These are phyloP conservation scores for Podospora conica DNA, from an alignment of 495 filamentous ascomycete genomes.

Conservation along the genomic window DNA sequence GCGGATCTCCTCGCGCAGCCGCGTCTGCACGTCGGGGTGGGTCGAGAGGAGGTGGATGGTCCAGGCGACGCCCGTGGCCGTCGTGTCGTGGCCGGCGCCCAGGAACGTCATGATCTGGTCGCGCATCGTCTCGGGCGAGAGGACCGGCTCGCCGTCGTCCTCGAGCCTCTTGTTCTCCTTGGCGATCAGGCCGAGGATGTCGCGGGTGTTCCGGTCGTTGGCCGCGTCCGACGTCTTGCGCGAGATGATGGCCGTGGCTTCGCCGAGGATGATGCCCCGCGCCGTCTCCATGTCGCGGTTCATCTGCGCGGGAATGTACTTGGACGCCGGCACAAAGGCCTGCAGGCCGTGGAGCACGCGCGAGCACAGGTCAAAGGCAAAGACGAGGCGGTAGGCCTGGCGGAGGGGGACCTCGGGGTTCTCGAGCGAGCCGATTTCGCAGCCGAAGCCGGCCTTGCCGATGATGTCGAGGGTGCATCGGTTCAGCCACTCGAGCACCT, in stretches of 20 bases:
- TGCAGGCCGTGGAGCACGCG: constrained; percentile 39
- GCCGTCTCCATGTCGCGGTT: constrained; percentile 40
- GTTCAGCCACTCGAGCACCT: constrained; percentile 45
- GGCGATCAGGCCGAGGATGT: constrained; percentile 41
- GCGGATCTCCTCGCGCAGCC: constrained; percentile 31
- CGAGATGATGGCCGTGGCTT: constrained; percentile 20
- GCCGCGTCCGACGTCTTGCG: constrained; percentile 13
- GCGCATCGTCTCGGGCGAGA: constrained; percentile 40
- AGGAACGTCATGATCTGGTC: constrained; percentile 46
- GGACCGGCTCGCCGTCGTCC: constrained; percentile 17
- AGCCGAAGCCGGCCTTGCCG: constrained; percentile 45
- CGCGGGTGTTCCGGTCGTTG: constrained; percentile 30
- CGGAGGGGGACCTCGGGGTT: constrained; percentile 36
- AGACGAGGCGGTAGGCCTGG: constrained; percentile 40
- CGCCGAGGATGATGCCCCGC: constrained; percentile 33
- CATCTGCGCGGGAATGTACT: constrained; percentile 40
- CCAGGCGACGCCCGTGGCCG: constrained; percentile 33
- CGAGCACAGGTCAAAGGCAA: constrained; percentile 37
- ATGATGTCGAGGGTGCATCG: constrained; percentile 49
- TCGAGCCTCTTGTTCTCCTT: constrained; percentile 23
- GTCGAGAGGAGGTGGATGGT: constrained; percentile 30
- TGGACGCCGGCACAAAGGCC: constrained; percentile 38
- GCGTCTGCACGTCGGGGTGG: constrained; percentile 29
- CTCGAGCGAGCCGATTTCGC: constrained; percentile 39
- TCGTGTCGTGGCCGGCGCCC: constrained; percentile 38